phyloP scores from a whole-genome alignment of 2,329 filamentous ascomycete genomes.

The Apiospora malaysiana region DNA sequence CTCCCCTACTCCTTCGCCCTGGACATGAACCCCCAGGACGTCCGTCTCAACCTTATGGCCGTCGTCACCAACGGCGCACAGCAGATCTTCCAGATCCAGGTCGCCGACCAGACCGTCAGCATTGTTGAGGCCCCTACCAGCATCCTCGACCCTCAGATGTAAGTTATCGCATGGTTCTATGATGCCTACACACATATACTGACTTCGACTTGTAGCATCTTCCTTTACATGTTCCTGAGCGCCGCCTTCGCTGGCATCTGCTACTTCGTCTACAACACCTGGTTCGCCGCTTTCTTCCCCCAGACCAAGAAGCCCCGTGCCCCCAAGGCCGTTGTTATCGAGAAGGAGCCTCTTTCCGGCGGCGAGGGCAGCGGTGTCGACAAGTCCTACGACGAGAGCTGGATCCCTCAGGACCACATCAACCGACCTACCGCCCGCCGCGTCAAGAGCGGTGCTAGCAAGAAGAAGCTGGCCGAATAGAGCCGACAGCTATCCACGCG shows the following conservation, averaged over 20 bases:
- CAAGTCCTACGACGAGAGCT: constrained; percentile 87
- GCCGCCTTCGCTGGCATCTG: constrained; percentile 78
- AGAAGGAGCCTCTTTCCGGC: constrained; percentile 67
- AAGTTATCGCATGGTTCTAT: constrained; percentile 43
- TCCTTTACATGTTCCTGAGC: constrained; percentile 92
- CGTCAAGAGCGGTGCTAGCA: constrained; percentile 63
- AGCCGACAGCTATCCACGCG: constrained; percentile 7
- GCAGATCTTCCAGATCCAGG: constrained; percentile 75
- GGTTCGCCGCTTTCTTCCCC: constrained; percentile 95
- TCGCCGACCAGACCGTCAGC: constrained; percentile 81
- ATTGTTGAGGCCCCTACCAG: constrained; percentile 90
- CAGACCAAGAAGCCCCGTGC: constrained; percentile 67
- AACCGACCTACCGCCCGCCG: constrained; percentile 79
- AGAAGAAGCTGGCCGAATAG: constrained; percentile 47
- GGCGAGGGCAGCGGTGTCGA: constrained; percentile 72
- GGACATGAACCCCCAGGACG: constrained; percentile 91
- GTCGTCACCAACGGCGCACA: constrained; percentile 73
- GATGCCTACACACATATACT: constrained; percentile 12
- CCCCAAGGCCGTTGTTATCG: constrained; percentile 67
- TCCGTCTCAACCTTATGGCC: constrained; percentile 77
- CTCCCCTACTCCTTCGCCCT: constrained; percentile 85
- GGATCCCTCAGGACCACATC: constrained; percentile 90
- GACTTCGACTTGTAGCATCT: constrained; percentile 68
- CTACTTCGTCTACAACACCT: constrained; percentile 98
- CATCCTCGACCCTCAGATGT: constrained; percentile 97